Evolutionary conservation across 768 basidiomycete genomes (phyloP), one percentile per base, ranked within the genome.

Genomic region (Pleurotus ostreatus): DNA sequence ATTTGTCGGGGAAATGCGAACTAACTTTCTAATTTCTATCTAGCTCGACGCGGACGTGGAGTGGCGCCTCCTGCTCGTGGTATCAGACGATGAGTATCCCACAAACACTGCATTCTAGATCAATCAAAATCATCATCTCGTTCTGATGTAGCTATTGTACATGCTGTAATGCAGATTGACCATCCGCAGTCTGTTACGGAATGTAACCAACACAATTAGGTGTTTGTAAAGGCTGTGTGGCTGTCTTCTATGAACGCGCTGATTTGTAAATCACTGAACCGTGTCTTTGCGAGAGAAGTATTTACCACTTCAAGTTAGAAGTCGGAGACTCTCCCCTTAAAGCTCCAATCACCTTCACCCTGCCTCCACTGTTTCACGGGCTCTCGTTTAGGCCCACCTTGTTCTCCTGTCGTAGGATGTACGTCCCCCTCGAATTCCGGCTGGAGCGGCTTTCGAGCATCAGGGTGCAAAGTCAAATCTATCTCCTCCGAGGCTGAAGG

Each of bases 31-130:
- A 9, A 59, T 57, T 56, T 60, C 60, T 58, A 63, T 57, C 30
- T 62, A 93, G 91, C 91, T 68, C 91, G 91, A 62, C 91, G 91
- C 67, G 92, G 92, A 66, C 89, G 91, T 63, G 91, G 91, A 59
- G 86, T 89, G 44, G 78, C 78, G 39, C 80, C 81, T 22, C 83
- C 86, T 59, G 77, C 86, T 23, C 80, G 91, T 60, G 91, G 90
- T 55, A 94, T 94, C 69, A 81, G 91, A 70, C 83, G 92, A 71
- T 94, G 76, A 85, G 66, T 47, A 15, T 40, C 26, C 30, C 47
- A 47, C 47, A 38, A 55, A 51, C 22, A 26, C 39, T 44, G 20
- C 59, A 44, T 58, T 62, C 57, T 55, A 38, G 59, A 56, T 15
- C 15, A 18, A 30, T 30, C 26, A 49, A 52, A 43, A 43, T 23